phyloP scores from a whole-genome alignment of 1,139 yeast species.

The Blastobotrys persicus region DNA sequence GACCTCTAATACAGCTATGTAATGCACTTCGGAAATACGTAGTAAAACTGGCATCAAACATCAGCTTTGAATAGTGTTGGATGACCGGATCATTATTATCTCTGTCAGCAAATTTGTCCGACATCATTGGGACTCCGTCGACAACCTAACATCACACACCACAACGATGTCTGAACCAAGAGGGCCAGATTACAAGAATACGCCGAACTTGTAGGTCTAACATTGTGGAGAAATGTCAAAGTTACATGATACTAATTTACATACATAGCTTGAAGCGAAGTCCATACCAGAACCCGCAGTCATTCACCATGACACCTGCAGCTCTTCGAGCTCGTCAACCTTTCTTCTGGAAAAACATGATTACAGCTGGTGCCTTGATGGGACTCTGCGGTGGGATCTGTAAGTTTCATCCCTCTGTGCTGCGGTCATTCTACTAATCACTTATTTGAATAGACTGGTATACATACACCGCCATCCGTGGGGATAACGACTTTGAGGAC shows the following conservation, averaged over 20 bases:
- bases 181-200: slow-evolving; percentile 2
- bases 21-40: too few relatives aligned
- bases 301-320: slow-evolving; percentile 92
- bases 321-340: slow-evolving; percentile 87
- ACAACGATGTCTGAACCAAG: not conserved
- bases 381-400: slow-evolving; percentile 70
- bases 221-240: not conserved
- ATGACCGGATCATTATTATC: too few relatives aligned
- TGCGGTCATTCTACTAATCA: too few relatives aligned
- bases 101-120: too few relatives aligned
- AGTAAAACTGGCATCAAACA: too few relatives aligned
- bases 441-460: too few relatives aligned
- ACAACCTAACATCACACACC: not conserved
- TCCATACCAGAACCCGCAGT: slow-evolving; percentile 67
- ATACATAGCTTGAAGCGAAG: slow-evolving; percentile 38
- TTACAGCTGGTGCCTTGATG: slow-evolving; percentile 55
- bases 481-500: slow-evolving; percentile 85
- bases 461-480: slow-evolving; percentile 67
- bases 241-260: too few relatives aligned
- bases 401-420: too few relatives aligned
- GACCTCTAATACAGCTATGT: too few relatives aligned
- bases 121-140: too few relatives aligned
- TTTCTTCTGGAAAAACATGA: slow-evolving; percentile 72
- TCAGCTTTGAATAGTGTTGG: too few relatives aligned
- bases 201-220: slow-evolving; percentile 6